Evolutionary conservation across 345 rosid species (phyloP).

Genomic region (Rhodamnia rubescens): DNA sequence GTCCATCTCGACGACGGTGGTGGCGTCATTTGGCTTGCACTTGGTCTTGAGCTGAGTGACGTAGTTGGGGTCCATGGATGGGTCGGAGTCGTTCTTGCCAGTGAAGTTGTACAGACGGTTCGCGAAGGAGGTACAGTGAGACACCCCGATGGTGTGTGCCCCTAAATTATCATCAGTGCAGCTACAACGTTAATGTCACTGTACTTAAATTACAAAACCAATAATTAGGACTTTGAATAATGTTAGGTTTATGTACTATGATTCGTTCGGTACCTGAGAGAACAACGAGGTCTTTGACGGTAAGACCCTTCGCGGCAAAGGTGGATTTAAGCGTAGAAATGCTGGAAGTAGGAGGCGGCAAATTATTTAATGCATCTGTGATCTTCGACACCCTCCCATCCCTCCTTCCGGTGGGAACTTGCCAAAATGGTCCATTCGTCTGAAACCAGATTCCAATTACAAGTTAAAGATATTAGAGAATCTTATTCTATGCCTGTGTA

Average conservation of each 20-base stretch:
- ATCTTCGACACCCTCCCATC: slow-evolving; percentile 39
- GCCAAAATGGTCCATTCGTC: slow-evolving; percentile 52
- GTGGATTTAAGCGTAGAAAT: slow-evolving; percentile 19
- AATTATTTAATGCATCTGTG: slow-evolving; percentile 11
- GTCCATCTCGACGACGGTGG: slow-evolving; percentile 53
- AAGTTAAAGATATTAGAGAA: background rate
- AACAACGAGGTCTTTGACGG: slow-evolving; percentile 41
- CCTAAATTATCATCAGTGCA: slow-evolving; percentile 11
- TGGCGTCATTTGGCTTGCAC: slow-evolving; percentile 34
- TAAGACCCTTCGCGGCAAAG: slow-evolving; percentile 29
- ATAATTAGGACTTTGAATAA: background rate
- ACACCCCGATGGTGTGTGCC: slow-evolving; percentile 53
- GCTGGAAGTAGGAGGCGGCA: slow-evolving; percentile 24
- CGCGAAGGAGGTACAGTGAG: slow-evolving; percentile 40
- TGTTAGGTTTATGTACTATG: background rate
- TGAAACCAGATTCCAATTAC: background rate
- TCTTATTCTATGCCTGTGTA: background rate
- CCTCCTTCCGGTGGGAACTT: slow-evolving; percentile 38
- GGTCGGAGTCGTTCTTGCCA: slow-evolving; percentile 48
- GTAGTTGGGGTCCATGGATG: slow-evolving; percentile 22
- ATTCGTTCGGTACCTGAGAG: slow-evolving; percentile 29
- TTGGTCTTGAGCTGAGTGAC: slow-evolving; percentile 13
- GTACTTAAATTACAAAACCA: background rate
- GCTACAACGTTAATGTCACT: background rate
- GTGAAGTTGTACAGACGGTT: slow-evolving; percentile 61